phyloP scores from a whole-genome alignment of 441 rosid genomes.

The Populus hybrid region DNA sequence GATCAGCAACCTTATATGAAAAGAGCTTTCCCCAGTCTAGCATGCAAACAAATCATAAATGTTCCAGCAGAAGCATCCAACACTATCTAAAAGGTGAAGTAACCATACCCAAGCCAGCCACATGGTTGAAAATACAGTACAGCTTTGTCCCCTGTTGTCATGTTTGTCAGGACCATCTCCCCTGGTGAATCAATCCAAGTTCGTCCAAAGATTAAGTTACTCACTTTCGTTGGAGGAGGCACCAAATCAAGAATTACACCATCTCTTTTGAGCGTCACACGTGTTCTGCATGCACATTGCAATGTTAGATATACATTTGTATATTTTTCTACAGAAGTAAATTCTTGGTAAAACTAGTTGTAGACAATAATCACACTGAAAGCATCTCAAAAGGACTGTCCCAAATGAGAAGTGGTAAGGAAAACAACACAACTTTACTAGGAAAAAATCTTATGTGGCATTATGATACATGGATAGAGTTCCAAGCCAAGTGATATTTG shows the following conservation, averaged over 20 bases:
- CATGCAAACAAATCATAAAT: background rate
- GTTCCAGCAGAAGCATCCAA: background rate
- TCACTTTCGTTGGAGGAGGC: slow-evolving; percentile 92
- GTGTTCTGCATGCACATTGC: slow-evolving; percentile 54
- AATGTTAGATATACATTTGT: background rate
- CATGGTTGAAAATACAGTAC: slow-evolving; percentile 96
- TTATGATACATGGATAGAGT: no score
- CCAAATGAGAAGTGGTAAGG: background rate
- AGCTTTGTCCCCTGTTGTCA: slow-evolving; percentile 89
- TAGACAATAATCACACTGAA: background rate
- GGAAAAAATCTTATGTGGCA: no score
- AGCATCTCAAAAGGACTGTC: background rate
- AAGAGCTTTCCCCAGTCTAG: background rate
- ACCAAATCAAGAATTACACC: slow-evolving; percentile 90
- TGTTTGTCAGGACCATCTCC: slow-evolving; percentile 91
- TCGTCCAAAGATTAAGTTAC: slow-evolving; percentile 93
- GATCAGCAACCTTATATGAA: background rate
- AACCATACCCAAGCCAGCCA: slow-evolving; percentile 96
- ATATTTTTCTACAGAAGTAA: no score
- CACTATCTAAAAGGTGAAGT: slow-evolving; percentile 8
- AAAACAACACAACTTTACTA: no score
- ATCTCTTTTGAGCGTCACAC: slow-evolving; percentile 85
- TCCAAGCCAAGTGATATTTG: no score
- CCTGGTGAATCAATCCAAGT: slow-evolving; percentile 97
- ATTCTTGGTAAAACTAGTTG: background rate